Base-by-base conservation (phyloP, 495 filamentous ascomycete genomes). In the Aspergillus haitiensis region DNA sequence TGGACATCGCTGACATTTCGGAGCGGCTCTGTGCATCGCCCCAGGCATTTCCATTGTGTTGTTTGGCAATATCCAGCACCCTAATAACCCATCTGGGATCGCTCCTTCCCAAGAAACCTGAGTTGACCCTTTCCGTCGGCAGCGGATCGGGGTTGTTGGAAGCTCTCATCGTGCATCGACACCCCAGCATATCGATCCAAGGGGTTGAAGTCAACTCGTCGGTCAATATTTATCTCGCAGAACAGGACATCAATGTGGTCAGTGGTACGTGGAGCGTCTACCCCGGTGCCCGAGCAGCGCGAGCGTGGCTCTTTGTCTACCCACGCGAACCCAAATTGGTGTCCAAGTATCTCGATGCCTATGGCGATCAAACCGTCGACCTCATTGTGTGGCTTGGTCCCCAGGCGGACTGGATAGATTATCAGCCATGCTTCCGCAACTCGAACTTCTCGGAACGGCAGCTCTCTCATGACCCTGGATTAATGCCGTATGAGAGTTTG, bases 221-320 rank as follows among this genome's bases (percentile, higher is more conserved):
- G 33, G 64, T 76, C 6, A 83, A 81, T 50, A 72, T 71, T 4
- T 81, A 83, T 51, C 66, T 86, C 10, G 66, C 75, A 5, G 67
- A 72, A 49, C 64, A 73, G 46, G 62, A 73, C 12, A 65, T 82
- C 56, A 59, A 76, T 18, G 61, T 71, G 7, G 81, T 84, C 35
- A 48, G 51, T 5, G 79, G 77, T 12, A 77, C 76, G 1, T 77
- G 79, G 67, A 72, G 67, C n/a, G 60, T 81, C 7, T 64, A 68
- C 52, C 12, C 64, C 2, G 49, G 67, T 1, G 77, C 78, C 13
- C 57, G 58, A 12, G 58, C 70, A 18, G 81, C 81, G 3, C 48
- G 48, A 1, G 73, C 76, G 21, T 81, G 81, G 80, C 66, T 86
- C 69, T 83, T 84, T 68, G 76, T 85, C 10, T 86, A 85, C 53